phyloP scores from a whole-genome alignment of 441 rosid species.

The Syzygium syzygioides region DNA sequence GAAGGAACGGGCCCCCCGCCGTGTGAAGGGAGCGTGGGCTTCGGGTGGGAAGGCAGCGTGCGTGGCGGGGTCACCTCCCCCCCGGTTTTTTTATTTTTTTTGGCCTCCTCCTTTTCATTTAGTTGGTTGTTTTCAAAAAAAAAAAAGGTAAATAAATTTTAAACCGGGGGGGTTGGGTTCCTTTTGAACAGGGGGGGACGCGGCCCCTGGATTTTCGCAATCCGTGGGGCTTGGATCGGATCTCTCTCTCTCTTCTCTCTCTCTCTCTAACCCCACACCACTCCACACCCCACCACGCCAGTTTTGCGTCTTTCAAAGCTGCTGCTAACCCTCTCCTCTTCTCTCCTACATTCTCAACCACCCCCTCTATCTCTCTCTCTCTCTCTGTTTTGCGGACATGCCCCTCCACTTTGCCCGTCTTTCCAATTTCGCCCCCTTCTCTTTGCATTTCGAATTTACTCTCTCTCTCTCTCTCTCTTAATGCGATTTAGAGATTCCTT shows the following conservation, averaged over 20 bases:
- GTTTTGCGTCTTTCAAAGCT: not conserved
- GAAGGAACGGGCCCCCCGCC: too few relatives aligned
- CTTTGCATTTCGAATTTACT: not conserved
- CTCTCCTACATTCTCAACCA: not conserved
- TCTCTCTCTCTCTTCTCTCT: not conserved
- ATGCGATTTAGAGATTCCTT: not conserved
- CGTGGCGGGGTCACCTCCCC: too few relatives aligned
- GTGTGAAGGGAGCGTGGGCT: too few relatives aligned
- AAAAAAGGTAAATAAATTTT: too few relatives aligned
- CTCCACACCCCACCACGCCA: not conserved
- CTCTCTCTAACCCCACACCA: not conserved
- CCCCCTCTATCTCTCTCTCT: not conserved
- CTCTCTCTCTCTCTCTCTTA: not conserved
- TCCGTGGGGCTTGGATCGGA: not conserved
- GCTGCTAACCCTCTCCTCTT: not conserved
- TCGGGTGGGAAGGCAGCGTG: too few relatives aligned
- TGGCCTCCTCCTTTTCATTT: too few relatives aligned
- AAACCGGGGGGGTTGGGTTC: too few relatives aligned
- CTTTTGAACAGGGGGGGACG: too few relatives aligned
- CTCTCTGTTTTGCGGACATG: not conserved
- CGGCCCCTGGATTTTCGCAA: not conserved
- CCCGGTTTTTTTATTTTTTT: too few relatives aligned
- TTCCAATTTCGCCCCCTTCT: too few relatives aligned
- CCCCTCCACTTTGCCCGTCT: not conserved
- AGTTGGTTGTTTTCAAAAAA: too few relatives aligned